A percentile compares a stretch with the other conserved stretches of the same genome.
phyloP scores from a whole-genome alignment of 2,329 filamentous ascomycete species.

The Pestalotiopsis sp. region DNA sequence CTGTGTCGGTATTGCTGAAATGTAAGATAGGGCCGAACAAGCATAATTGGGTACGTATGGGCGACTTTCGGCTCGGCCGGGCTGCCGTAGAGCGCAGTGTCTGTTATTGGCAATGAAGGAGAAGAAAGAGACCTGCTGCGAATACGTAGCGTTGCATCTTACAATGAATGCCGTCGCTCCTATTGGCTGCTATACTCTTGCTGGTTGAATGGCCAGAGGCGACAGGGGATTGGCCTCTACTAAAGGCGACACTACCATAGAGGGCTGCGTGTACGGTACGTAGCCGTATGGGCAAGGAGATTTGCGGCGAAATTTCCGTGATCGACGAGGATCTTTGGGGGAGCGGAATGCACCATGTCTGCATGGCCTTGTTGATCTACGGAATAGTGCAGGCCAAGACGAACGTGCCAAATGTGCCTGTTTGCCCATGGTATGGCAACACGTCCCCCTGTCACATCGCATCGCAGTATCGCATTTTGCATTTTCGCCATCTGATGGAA shows the following conservation, averaged over 20 bases:
- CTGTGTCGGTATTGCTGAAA: not conserved
- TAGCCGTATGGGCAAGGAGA: not conserved
- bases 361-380: not conserved
- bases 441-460: not conserved
- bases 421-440: not conserved
- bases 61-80: not conserved
- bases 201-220: not conserved
- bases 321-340: not conserved
- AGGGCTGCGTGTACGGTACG: not conserved
- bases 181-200: slow-evolving; percentile 2
- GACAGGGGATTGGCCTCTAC: not conserved
- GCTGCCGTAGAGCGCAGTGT: not conserved
- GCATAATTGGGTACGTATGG: not conserved
- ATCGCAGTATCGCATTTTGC: not conserved
- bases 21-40: slow-evolving; percentile 1
- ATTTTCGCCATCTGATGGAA: not conserved
- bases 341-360: not conserved
- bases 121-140: not conserved
- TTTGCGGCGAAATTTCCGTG: slow-evolving; percentile 4
- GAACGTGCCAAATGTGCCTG: not conserved
- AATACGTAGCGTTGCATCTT: not conserved
- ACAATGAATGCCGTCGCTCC: not conserved
- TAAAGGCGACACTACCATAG: not conserved
- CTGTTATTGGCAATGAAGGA: not conserved
- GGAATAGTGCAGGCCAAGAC: not conserved